Conservation (phyloP, 441 rosid genomes). For the Jatropha podagrica region DNA sequence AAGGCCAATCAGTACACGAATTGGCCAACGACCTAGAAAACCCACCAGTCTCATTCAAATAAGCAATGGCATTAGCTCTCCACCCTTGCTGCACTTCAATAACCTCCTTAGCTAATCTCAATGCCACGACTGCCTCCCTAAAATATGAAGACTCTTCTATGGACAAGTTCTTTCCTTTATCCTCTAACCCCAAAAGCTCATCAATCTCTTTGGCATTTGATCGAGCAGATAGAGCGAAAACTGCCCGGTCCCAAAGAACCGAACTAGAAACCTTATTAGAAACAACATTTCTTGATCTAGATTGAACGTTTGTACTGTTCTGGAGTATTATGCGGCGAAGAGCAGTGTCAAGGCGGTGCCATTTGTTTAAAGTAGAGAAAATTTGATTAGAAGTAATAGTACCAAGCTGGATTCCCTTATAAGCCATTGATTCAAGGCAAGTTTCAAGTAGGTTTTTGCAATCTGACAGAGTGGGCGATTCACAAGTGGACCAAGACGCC, state of each 20-base stretch:
- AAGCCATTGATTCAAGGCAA: constrained; percentile 86
- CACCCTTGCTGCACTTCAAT: constrained; percentile 60
- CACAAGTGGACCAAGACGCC: constrained; percentile 80
- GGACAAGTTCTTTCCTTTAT: constrained; percentile 51
- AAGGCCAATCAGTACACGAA: constrained; percentile 93
- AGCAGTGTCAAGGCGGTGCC: constrained; percentile 67
- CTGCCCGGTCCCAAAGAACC: constrained; percentile 78
- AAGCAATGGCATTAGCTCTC: constrained; percentile 86
- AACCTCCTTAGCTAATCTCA: constrained; percentile 86
- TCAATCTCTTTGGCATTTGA: constrained; percentile 75
- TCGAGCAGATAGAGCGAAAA: constrained; percentile 64
- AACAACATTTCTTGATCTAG: constrained; percentile 32
- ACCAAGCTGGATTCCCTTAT: constrained; percentile 70
- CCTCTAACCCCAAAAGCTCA: constrained; percentile 50
- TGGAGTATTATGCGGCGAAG: constrained; percentile 53
- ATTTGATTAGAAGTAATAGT: constrained; percentile 74
- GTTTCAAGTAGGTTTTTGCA: constrained; percentile 61
- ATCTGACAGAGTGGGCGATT: constrained; percentile 53
- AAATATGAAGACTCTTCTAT: constrained; percentile 78
- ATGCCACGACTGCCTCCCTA: constrained; percentile 68
- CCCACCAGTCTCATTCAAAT: constrained; percentile 64
- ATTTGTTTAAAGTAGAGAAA: constrained; percentile 73
- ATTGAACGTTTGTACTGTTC: constrained; percentile 19
- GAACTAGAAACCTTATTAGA: constrained; percentile 54
- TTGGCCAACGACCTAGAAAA: constrained; percentile 82